These are phyloP conservation scores for Daucus carota DNA, from an alignment of 129 eudicot genomes.

Conservation along the genomic window DH1_v3.0 NC_030386.2:27521001-27521500, in stretches of 20 bases:
- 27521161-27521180: background rate
- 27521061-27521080: background rate
- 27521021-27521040: background rate
- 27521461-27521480: slow-evolving; percentile 93
- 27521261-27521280: slow-evolving; percentile 91
- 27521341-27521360: background rate
- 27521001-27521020: background rate
- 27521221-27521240: slow-evolving; percentile 97
- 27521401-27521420: slow-evolving; percentile 35
- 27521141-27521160: background rate
- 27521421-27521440: slow-evolving; percentile 90
- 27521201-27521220: slow-evolving; percentile 99
- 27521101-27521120: background rate
- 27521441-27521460: slow-evolving; percentile 91
- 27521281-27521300: slow-evolving; percentile 99
- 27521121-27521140: background rate
- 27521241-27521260: slow-evolving; percentile 91
- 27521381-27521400: slow-evolving; percentile 2
- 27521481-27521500: slow-evolving; percentile 92
- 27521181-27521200: slow-evolving; percentile 10
- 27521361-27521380: background rate
- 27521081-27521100: background rate
- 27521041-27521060: background rate
- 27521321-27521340: slow-evolving; percentile 9
- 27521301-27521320: slow-evolving; percentile 99